phyloP scores from a whole-genome alignment of 2,329 filamentous ascomycete species.

The Parasarocladium wereldwijsianum region DNA sequence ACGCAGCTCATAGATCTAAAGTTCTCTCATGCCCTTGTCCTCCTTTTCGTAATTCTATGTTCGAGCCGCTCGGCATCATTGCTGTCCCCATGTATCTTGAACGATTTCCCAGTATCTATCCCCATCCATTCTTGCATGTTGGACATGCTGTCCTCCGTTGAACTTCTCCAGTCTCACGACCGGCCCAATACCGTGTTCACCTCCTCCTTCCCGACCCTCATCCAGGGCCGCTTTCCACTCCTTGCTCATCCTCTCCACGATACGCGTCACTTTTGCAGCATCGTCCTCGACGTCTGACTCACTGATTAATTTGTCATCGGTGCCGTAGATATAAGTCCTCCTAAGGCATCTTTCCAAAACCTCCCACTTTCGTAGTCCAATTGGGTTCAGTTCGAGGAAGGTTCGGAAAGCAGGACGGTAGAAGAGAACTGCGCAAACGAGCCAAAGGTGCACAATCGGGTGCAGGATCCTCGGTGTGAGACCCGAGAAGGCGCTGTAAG shows the following conservation, averaged over 20 bases:
- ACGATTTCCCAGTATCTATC: constrained; percentile 36
- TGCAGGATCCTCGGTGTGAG: constrained; percentile 18
- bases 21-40: no score
- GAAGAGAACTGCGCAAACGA: constrained; percentile 17
- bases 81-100: constrained; percentile 28
- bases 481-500: constrained; percentile 23
- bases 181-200: constrained; percentile 22
- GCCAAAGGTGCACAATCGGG: constrained; percentile 19
- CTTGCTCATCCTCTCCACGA: no score
- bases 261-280: constrained; percentile 3
- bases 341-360: constrained; percentile 22
- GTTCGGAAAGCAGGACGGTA: constrained; percentile 14
- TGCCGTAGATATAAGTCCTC: constrained; percentile 37
- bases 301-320: constrained; percentile 30
- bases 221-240: no score
- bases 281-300: constrained; percentile 28
- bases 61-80: no score
- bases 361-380: constrained; percentile 20
- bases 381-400: constrained; percentile 18
- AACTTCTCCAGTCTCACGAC: constrained; percentile 30
- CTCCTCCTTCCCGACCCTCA: constrained; percentile 3
- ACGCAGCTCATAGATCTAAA: no score
- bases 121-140: constrained; percentile 29
- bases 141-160: constrained; percentile 32
- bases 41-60: no score